A percentile compares a stretch with the other conserved stretches of the same genome.
Evolutionary conservation across 305 asterid genomes (phyloP).

Genomic region (Rubia tinctorum): DNA sequence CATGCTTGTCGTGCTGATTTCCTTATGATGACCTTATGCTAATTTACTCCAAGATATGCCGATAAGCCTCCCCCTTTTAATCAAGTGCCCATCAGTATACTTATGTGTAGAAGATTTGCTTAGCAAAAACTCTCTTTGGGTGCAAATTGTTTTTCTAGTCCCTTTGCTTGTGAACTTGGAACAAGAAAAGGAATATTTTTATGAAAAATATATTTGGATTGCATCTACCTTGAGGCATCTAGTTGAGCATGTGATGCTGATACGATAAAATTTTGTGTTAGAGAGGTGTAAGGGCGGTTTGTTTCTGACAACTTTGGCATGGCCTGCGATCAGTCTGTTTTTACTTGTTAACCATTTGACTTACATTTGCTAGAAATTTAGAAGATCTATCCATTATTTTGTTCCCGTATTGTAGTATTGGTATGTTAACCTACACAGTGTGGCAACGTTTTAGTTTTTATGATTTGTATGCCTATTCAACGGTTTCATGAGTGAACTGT

Average conservation of each 20-base stretch:
- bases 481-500: no score
- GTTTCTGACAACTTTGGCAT: background rate
- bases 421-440: background rate
- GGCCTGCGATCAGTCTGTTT: background rate
- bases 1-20: background rate
- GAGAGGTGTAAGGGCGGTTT: background rate
- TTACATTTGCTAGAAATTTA: background rate
- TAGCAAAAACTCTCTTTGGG: background rate
- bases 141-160: background rate
- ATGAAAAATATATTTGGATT: no score
- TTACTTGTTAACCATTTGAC: background rate
- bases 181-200: background rate
- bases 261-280: background rate
- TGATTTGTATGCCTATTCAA: background rate
- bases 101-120: background rate
- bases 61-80: background rate
- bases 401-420: background rate
- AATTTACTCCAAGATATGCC: background rate
- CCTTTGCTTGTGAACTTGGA: background rate
- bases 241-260: background rate
- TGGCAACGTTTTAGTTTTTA: background rate
- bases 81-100: background rate
- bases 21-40: background rate
- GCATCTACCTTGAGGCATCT: background rate
- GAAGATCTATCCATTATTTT: background rate